Percentiles rank a stretch among this genome's conserved stretches.
Conservation (phyloP, 2,329 filamentous ascomycete genomes). For the Cordyceps tenuipes region DNA sequence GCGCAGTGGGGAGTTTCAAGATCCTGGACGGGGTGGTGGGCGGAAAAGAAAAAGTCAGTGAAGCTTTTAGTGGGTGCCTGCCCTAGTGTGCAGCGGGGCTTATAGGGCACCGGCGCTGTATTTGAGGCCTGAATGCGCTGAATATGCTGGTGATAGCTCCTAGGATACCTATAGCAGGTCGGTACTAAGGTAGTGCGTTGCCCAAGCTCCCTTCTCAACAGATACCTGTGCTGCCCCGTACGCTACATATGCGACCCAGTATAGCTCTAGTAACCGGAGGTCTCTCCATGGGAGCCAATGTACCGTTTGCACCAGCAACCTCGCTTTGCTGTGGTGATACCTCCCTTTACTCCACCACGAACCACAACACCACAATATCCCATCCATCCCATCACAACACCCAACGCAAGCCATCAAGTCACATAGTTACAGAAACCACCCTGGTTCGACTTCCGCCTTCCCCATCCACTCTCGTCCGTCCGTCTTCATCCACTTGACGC, state of each 20-base stretch:
- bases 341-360: not conserved
- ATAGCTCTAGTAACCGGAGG: no score
- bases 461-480: not conserved
- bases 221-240: not conserved
- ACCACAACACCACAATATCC: not conserved
- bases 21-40: not conserved
- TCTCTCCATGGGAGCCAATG: not conserved
- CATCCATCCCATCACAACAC: not conserved
- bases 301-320: not conserved
- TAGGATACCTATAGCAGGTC: not conserved
- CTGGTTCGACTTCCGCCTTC: not conserved
- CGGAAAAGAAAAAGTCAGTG: not conserved
- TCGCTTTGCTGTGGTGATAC: not conserved
- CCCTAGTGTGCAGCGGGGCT: not conserved
- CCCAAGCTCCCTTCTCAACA: not conserved
- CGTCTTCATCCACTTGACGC: not conserved
- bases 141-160: not conserved
- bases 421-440: not conserved
- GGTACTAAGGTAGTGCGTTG: no score
- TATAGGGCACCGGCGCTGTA: not conserved
- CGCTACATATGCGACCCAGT: not conserved
- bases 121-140: not conserved
- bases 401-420: not conserved
- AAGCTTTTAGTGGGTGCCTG: not conserved
- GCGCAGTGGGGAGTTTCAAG: not conserved